Conservation (phyloP, 352 stramenopile genomes). For the Thalassiosira oceanica region DNA sequence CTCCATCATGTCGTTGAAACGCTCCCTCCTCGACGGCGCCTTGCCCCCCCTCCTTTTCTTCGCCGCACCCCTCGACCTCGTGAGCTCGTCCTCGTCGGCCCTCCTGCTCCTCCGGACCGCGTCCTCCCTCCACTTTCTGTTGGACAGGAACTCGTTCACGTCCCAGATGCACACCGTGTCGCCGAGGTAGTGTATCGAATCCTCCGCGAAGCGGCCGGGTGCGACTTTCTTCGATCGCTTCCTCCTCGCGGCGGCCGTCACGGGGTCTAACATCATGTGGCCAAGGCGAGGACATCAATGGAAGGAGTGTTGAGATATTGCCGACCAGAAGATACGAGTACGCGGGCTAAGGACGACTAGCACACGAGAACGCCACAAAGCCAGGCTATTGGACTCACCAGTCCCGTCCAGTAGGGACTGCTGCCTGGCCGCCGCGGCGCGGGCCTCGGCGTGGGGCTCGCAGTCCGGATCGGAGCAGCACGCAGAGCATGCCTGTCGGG, state of each 20-base stretch:
- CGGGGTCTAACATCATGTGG: no score
- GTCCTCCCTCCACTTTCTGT: slow-evolving; percentile 34
- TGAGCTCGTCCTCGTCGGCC: not conserved
- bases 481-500: slow-evolving; percentile 15
- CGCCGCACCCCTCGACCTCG: no score
- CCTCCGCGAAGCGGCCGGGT: slow-evolving; percentile 17
- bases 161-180: slow-evolving; percentile 27
- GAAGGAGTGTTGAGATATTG: no score
- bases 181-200: slow-evolving; percentile 21
- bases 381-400: no score
- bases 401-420: slow-evolving; percentile 20
- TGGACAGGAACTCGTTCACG: slow-evolving; percentile 9
- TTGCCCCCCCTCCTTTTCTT: no score
- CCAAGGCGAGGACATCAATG: no score
- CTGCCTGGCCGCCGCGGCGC: slow-evolving; percentile 1
- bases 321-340: no score
- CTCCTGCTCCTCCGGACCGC: slow-evolving; percentile 14
- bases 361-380: no score
- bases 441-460: slow-evolving; percentile 7
- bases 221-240: slow-evolving; percentile 15
- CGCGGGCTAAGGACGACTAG: no score
- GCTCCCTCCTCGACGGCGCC: no score
- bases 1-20: no score
- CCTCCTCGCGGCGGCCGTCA: slow-evolving; percentile 4
- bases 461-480: slow-evolving; percentile 19